Evolutionary conservation across 805 yeast species (phyloP), one percentile per base, ranked within the genome.

Genomic region (Komagataella kurtzmanii): DNA sequence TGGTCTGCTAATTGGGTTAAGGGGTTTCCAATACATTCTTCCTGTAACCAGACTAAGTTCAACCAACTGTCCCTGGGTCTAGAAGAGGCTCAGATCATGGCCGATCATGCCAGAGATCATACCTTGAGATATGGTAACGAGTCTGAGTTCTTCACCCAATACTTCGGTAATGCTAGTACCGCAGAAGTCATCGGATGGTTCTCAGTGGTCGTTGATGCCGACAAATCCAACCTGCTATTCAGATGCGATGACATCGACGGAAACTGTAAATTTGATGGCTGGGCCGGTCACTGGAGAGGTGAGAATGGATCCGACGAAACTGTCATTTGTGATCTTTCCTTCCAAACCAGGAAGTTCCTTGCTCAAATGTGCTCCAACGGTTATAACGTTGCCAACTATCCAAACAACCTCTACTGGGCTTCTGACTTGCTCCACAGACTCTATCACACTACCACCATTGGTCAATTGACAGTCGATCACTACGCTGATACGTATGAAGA

Each of bases 241-340:
- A 58, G 71, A 24, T 68, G 72, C 58, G 72, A 67, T 51, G 65
- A 66, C 50, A 55, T 57, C 7, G 70, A 66, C 52, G 66, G 64
- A 1, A 59, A 62, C 51, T 68, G 72, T 56, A 52, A 58, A n/a
- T 53, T 57, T 8, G 61, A 55, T 36, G 67, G 67, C 36, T 66
- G 66, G 63, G 70, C 70, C 5, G 70, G 71, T 18, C 67, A 67
- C 44, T 65, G 69, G 65, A 60, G 71, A 55, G 67, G 65, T 43
- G 57, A 56, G 17, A 63, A 64, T 49, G 68, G 59, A 24, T 55
- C 66, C 7, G 61, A 64, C 49, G 70, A 68, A 54, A 67, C 64
- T 18, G 69, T 65, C 14, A 66, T 68, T 48, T 67, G 72, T 56
- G 70, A 67, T 50, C 54, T 60, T 36, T 64, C 66, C 30, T 68